Base-by-base conservation (phyloP, 2,329 filamentous ascomycete genomes). In the Aureobasidium uvarum region DNA sequence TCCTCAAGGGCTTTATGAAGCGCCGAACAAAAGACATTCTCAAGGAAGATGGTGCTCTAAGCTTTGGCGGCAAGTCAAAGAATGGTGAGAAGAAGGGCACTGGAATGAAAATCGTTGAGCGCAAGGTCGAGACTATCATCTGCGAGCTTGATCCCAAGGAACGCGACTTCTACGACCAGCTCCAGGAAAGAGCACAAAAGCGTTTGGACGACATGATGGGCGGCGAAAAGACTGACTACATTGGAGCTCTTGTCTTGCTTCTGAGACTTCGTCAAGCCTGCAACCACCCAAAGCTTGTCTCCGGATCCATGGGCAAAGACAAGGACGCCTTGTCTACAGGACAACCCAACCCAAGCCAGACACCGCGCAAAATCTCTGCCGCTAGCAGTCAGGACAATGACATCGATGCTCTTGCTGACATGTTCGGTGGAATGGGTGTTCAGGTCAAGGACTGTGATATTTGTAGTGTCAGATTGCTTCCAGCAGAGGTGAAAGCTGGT, bases 21-120 rank as follows among this genome's bases (percentile, higher is more conserved):
- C 88, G 95, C n/a, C 87, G 95, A 48, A 98, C 93, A 10, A 99
- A 99, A 77, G 92, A 96, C 25, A 91, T 99, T n/a, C 80, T 99
- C 67, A 96, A 95, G 77, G 84, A 92, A 71, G 91, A 91, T 13
- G 91, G 91, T 13, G 91, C 91, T 0, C 80, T 96, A 20, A 90
- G 90, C 67, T 88, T 90, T 31, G 90, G 90, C 43, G 87, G 89
- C 62, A 90, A 91, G 74, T 76, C 76, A 0, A 81, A 84, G 56
- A 81, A 83, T 5, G 86, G 84, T 16, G 79, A 80, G 58, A 75
- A 77, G 67, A 77, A 78, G 66, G 84, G 84, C 1, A 85, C 86
- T 0, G 88, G 87, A 1, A 97, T 99, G 81, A 91, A 92, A 75
- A 94, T 98, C 67, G 95, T 93, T 0, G 91, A 93, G 75, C 89